Evolutionary conservation across 1,139 yeast genomes (phyloP).

Genomic region (Geotrichum europaeum): DNA sequence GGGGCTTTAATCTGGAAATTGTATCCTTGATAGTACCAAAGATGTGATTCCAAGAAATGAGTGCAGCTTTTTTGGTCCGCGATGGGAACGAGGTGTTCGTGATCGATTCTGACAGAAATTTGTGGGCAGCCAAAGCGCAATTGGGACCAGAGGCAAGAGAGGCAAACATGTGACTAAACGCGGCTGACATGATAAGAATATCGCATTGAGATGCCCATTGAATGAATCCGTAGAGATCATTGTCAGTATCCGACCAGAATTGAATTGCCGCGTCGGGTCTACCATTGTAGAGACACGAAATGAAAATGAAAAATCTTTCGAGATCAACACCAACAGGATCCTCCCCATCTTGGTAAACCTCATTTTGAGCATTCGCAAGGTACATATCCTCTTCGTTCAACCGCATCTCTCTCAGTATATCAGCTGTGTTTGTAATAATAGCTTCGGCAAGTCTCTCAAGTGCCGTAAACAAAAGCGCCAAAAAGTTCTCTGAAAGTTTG

Average conservation of each 20-base stretch:
- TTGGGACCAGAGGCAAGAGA: conserved; percentile 61
- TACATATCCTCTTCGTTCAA: conserved; percentile 79
- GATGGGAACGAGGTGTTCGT: conserved; percentile 7
- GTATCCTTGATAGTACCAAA: conserved; percentile 53
- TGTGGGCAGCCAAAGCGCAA: conserved; percentile 45
- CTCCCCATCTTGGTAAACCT: conserved; percentile 22
- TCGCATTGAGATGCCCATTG: conserved; percentile 85
- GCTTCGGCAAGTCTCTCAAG: conserved; percentile 46
- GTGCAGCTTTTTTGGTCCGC: conserved; percentile 11
- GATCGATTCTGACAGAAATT: conserved; percentile 25
- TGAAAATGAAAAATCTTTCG: conserved; percentile 77
- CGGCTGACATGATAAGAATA: conserved; percentile 75
- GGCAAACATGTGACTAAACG: conserved; percentile 73
- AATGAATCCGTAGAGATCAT: conserved; percentile 65
- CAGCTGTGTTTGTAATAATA: conserved; percentile 69
- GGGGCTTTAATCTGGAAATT: conserved; percentile 42
- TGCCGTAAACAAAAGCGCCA: conserved; percentile 20
- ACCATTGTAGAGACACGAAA: conserved; percentile 61
- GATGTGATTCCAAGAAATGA: conserved; percentile 50
- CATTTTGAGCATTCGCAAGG: conserved; percentile 43
- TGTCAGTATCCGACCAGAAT: conserved; percentile 71
- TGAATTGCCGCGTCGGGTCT: conserved; percentile 52
- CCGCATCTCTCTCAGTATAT: conserved; percentile 70
- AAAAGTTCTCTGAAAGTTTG: conserved; percentile 22
- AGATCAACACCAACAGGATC: conserved; percentile 66